Conservation (phyloP, 768 basidiomycete species). For the Mycena leptocephala region DNA sequence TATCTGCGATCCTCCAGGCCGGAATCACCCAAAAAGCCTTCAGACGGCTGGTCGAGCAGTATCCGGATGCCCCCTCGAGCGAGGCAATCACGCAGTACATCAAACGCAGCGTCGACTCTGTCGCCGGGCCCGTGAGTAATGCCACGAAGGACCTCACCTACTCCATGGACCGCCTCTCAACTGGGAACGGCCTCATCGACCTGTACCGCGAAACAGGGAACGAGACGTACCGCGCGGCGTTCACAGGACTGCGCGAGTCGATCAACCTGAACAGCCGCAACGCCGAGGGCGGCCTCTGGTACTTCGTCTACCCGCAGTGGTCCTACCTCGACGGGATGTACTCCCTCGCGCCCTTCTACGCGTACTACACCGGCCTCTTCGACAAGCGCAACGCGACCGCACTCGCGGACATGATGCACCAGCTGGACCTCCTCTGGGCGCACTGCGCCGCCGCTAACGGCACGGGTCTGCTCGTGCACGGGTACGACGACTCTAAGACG, state of each 20-base stretch:
- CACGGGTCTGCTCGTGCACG: constrained; percentile 36
- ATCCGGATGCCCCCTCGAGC: not conserved
- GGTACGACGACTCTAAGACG: constrained; percentile 44
- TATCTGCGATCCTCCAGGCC: constrained; percentile 22
- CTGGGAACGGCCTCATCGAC: constrained; percentile 24
- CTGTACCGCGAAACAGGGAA: constrained; percentile 32
- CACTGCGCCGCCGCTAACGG: constrained; percentile 33
- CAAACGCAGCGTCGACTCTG: constrained; percentile 25
- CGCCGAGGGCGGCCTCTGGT: constrained; percentile 39
- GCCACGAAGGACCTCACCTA: constrained; percentile 27
- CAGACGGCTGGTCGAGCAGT: constrained; percentile 21
- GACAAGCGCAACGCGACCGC: constrained; percentile 35
- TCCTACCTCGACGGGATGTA: constrained; percentile 45
- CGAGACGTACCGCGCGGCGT: constrained; percentile 36
- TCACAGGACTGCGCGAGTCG: constrained; percentile 36
- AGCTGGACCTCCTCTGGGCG: constrained; percentile 40
- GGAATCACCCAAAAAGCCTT: constrained; percentile 33
- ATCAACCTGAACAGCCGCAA: constrained; percentile 39
- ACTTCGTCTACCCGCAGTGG: constrained; percentile 34
- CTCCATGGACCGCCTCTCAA: constrained; percentile 31
- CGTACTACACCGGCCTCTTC: constrained; percentile 37
- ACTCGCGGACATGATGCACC: constrained; percentile 38
- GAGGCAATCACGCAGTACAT: constrained; percentile 10
- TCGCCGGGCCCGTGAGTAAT: constrained; percentile 25
- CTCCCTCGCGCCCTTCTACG: constrained; percentile 45